phyloP scores from a whole-genome alignment of 768 basidiomycete genomes.

The Stropharia rugosoannulata region DNA sequence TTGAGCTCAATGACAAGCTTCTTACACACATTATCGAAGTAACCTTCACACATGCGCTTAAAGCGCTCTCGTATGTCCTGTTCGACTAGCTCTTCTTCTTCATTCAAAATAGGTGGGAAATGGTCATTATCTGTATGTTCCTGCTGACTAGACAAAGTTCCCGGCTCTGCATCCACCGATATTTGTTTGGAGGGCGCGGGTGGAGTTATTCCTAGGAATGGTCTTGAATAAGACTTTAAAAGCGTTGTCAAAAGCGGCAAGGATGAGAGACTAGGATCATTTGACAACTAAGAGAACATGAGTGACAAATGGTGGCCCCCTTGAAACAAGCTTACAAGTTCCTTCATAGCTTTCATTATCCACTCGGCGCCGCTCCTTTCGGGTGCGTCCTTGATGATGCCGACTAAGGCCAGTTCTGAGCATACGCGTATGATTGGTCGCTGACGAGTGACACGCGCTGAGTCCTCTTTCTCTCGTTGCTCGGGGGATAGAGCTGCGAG shows the following conservation, averaged over 20 bases:
- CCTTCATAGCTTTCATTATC: slow-evolving; percentile 85
- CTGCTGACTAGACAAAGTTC: slow-evolving; percentile 44
- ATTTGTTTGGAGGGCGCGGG: slow-evolving; percentile 57
- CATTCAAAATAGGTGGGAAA: slow-evolving; percentile 41
- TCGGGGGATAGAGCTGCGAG: slow-evolving; percentile 63
- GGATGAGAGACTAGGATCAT: slow-evolving; percentile 84
- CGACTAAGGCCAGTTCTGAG: slow-evolving; percentile 87
- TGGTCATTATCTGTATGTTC: slow-evolving; percentile 26
- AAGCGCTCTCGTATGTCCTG: slow-evolving; percentile 86
- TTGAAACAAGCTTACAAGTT: slow-evolving; percentile 58
- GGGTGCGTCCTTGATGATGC: slow-evolving; percentile 73
- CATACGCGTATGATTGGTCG: slow-evolving; percentile 85
- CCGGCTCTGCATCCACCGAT: slow-evolving; percentile 51
- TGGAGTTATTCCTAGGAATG: slow-evolving; percentile 80
- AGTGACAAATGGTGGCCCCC: slow-evolving; percentile 3
- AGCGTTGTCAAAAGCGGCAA: slow-evolving; percentile 90
- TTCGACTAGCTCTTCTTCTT: slow-evolving; percentile 79
- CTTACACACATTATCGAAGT: slow-evolving; percentile 90
- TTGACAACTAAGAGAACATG: slow-evolving; percentile 61
- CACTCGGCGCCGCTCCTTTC: slow-evolving; percentile 78
- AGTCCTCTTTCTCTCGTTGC: slow-evolving; percentile 92
- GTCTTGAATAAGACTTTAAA: slow-evolving; percentile 87
- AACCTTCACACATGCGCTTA: slow-evolving; percentile 89
- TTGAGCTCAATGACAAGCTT: slow-evolving; percentile 91
- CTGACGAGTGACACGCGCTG: slow-evolving; percentile 73